A percentile compares a stretch with the other conserved stretches of the same genome.
phyloP scores from a whole-genome alignment of 2,329 filamentous ascomycete species.

The Beauveria caledonica region DNA sequence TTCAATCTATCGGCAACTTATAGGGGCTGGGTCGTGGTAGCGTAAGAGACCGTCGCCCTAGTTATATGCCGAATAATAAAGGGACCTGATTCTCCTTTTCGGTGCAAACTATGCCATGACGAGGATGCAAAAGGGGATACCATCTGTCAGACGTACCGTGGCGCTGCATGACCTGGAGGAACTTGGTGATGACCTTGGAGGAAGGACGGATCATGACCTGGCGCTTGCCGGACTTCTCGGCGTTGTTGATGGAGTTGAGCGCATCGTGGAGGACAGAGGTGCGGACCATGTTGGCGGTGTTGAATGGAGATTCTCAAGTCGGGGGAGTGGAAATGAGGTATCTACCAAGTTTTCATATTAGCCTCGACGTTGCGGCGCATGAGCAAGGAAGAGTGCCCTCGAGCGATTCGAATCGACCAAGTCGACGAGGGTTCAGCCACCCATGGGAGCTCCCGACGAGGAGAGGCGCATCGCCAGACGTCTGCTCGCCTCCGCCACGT shows the following conservation, averaged over 20 bases:
- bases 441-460: constrained; percentile 47
- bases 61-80: constrained; percentile 91
- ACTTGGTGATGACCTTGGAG: constrained; percentile 99
- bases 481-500: constrained; percentile 13
- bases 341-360: constrained; percentile 49
- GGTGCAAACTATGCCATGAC: background rate
- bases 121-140: background rate
- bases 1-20: constrained; percentile 98
- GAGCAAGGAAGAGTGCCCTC: constrained; percentile 62
- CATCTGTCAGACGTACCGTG: constrained; percentile 67
- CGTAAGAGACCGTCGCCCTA: constrained; percentile 79
- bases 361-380: constrained; percentile 49
- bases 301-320: constrained; percentile 72
- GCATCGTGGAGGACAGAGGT: constrained; percentile 99
- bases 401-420: constrained; percentile 21
- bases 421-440: constrained; percentile 62
- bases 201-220: constrained; percentile 96
- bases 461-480: constrained; percentile 51
- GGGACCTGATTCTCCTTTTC: background rate
- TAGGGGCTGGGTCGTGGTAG: constrained; percentile 92
- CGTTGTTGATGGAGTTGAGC: constrained; percentile 99
- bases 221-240: constrained; percentile 99
- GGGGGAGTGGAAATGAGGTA: constrained; percentile 53
- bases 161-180: constrained; percentile 98
- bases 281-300: constrained; percentile 89